These are phyloP conservation scores for Saussurea involucrata DNA, from an alignment of 129 eudicot species.

Conservation along the genomic window DNA sequence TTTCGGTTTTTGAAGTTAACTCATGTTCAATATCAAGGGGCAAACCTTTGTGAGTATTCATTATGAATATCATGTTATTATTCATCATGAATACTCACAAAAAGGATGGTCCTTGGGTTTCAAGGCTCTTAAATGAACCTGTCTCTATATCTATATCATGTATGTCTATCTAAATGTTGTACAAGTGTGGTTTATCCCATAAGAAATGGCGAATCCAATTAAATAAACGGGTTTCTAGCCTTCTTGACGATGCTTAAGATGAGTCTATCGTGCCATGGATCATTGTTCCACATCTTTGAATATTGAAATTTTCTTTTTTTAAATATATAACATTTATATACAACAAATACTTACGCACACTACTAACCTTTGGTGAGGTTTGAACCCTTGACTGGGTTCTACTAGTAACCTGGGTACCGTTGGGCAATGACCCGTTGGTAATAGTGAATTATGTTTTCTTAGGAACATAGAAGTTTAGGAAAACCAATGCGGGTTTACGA, in stretches of 20 bases:
- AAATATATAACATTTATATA: not conserved
- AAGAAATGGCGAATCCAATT: too few relatives aligned
- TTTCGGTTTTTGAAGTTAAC: constrained; percentile 7
- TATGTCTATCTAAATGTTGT: not conserved
- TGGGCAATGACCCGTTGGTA: not conserved
- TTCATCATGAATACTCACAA: not conserved
- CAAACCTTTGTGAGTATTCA: not conserved
- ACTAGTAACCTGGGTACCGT: not conserved
- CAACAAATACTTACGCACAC: not conserved
- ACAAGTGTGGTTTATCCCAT: too few relatives aligned
- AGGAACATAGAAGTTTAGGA: not conserved
- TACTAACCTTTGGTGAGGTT: not conserved
- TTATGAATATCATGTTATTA: not conserved
- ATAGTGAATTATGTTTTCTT: not conserved
- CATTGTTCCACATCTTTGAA: not conserved
- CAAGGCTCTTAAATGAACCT: not conserved
- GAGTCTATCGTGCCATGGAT: not conserved
- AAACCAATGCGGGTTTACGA: not conserved
- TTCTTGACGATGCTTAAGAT: not conserved
- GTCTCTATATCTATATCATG: not conserved
- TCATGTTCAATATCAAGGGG: not conserved
- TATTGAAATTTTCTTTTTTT: not conserved
- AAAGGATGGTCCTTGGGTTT: not conserved
- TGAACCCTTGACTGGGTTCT: not conserved
- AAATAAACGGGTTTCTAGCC: not conserved